Percentiles rank a stretch among this genome's conserved stretches.
Conservation (phyloP, 345 rosid genomes). For the Populus simonii region DNA sequence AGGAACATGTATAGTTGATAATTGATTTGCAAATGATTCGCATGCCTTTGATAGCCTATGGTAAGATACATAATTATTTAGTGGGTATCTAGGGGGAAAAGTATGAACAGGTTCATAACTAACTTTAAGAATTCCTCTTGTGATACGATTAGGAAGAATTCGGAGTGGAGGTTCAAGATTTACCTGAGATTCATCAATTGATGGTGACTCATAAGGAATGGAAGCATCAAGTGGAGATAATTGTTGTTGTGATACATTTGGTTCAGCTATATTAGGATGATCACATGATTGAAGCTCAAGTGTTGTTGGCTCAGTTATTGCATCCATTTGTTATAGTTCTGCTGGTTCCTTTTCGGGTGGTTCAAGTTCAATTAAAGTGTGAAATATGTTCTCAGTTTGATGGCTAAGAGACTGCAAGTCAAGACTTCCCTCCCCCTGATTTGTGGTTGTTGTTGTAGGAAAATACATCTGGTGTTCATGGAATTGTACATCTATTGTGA, state of each 20-base stretch:
- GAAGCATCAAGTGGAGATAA: background rate
- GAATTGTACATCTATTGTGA: too few species aligned
- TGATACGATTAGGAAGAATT: background rate
- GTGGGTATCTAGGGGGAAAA: background rate
- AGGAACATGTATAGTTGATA: too few species aligned
- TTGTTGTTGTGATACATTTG: background rate
- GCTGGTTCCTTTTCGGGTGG: rapidly evolving
- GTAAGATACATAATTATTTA: background rate
- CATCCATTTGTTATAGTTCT: too few species aligned
- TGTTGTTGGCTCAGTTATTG: background rate
- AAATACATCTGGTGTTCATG: too few species aligned
- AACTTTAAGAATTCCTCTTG: background rate
- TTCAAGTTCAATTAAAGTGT: too few species aligned
- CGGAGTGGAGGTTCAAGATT: background rate
- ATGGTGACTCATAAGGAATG: background rate
- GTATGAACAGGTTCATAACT: background rate
- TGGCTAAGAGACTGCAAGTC: too few species aligned
- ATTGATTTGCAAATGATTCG: too few species aligned
- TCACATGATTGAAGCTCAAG: background rate
- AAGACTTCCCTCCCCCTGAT: too few species aligned
- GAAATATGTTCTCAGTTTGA: too few species aligned
- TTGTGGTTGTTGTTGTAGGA: too few species aligned
- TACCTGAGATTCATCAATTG: background rate
- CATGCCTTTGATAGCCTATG: too few species aligned
- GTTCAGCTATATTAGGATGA: background rate